Base-by-base conservation (phyloP, 805 yeast genomes). In the Saturnispora kantuleensis region DNA sequence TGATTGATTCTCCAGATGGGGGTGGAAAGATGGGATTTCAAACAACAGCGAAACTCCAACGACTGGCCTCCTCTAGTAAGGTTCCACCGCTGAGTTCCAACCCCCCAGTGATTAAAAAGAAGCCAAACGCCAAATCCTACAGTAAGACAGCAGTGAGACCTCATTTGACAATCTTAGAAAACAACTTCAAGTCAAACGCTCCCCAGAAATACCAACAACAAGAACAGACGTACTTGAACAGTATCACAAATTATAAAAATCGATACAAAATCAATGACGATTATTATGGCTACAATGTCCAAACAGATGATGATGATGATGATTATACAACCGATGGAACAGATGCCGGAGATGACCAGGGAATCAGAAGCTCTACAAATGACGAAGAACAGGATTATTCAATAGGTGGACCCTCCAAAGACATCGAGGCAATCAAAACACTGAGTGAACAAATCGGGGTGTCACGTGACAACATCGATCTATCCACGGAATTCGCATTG, bases 201-300 rank as follows among this genome's bases (percentile, higher is more conserved):
- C 60, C 62, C 5, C 64, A 64, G 44, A 70, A 67, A 50, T 76
- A 74, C 55, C 63, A 70, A 41, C 76, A 74, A 32, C 80, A 75
- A 52, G 81, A 76, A 53, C 67, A 66, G 52, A 67, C 72, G 35
- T 76, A 76, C 50, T 60, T 76, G 46, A 65, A 64, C 21, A 70
- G 73, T 39, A 72, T 76, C 47, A 59, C 56, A 15, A 58, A 58
- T 37, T 58, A 55, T 41, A 58, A 51, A 48, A 59, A 65, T 45
- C 52, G 55, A 38, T 60, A 57, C 42, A 53, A 54, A 26, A 57
- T 55, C 42, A 71, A 64, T 17, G 79, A 75, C 50, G 80, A 76
- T 52, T 74, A 74, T 52, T 74, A 74, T 53, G 73, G 75, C 41
- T 73, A 71, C 3, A 71, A 74, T 36, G 35, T 45, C 4, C 41